Evolutionary conservation across 1,284 basidiomycete species (phyloP).

Genomic region (Leccinum pachyderme): DNA sequence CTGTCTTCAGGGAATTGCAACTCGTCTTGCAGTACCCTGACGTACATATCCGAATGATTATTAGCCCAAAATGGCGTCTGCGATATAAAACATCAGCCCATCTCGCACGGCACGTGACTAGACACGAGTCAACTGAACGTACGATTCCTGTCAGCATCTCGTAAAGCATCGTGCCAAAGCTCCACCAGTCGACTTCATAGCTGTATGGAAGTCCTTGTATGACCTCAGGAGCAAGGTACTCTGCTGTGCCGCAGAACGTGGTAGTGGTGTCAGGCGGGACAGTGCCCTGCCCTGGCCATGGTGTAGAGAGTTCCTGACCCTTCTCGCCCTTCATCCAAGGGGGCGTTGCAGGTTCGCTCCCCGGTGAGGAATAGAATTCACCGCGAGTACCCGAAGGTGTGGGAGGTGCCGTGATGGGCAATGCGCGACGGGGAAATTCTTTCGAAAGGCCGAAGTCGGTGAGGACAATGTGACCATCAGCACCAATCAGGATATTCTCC

Average conservation of each 20-base stretch:
- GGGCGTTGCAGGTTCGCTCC: slow-evolving; percentile 50
- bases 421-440: slow-evolving; percentile 66
- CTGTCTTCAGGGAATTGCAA: slow-evolving; percentile 86
- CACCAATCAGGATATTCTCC: slow-evolving; percentile 93
- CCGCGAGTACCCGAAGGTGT: slow-evolving; percentile 53
- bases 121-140: slow-evolving; percentile 36
- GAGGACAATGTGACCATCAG: slow-evolving; percentile 91
- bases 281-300: slow-evolving; percentile 53
- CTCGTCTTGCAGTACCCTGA: slow-evolving; percentile 84
- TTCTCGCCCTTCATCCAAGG: slow-evolving; percentile 72
- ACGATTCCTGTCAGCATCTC: slow-evolving; percentile 92
- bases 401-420: slow-evolving; percentile 48
- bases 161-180: slow-evolving; percentile 94
- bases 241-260: slow-evolving; percentile 90
- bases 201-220: slow-evolving; percentile 89
- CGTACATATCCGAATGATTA: slow-evolving; percentile 94
- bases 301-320: slow-evolving; percentile 44
- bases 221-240: slow-evolving; percentile 93
- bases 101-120: slow-evolving; percentile 11
- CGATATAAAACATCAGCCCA: slow-evolving; percentile 17
- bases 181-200: slow-evolving; percentile 98
- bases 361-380: slow-evolving; percentile 48
- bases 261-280: slow-evolving; percentile 64
- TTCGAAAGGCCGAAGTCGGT: slow-evolving; percentile 95
- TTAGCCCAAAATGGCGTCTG: slow-evolving; percentile 94